A percentile compares a stretch with the other conserved stretches of the same genome.
phyloP scores from a whole-genome alignment of 345 rosid species.

The Linum usitatissimum region DNA sequence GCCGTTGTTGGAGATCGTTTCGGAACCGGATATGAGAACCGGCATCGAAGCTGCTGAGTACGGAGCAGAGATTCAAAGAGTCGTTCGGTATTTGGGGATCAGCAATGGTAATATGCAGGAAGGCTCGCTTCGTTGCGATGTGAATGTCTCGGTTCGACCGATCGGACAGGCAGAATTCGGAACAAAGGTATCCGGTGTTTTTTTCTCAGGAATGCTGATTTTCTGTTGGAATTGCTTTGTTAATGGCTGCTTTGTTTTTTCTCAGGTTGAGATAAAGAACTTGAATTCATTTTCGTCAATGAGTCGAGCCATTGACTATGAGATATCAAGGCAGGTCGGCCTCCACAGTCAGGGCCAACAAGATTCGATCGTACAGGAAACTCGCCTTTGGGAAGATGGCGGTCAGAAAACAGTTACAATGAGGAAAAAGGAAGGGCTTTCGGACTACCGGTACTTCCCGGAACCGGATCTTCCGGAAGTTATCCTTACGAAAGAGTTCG shows the following conservation, averaged over 20 bases:
- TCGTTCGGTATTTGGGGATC: conserved; percentile 72
- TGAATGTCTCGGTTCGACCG: conserved; percentile 89
- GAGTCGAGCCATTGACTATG: conserved; percentile 81
- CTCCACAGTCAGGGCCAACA: conserved; percentile 57
- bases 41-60: conserved; percentile 84
- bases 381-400: conserved; percentile 97
- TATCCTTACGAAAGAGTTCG: conserved; percentile 49
- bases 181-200: conserved; percentile 47
- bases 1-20: conserved; percentile 91
- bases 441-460: conserved; percentile 90
- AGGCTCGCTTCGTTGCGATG: conserved; percentile 95
- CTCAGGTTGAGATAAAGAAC: conserved; percentile 91
- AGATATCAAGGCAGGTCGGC: conserved; percentile 69
- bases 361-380: conserved; percentile 72
- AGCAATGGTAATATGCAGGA: conserved; percentile 94
- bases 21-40: conserved; percentile 96
- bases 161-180: conserved; percentile 69
- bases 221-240: background rate
- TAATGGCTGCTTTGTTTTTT: conserved; percentile 8
- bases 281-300: conserved; percentile 82
- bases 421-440: conserved; percentile 95
- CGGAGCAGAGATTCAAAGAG: conserved; percentile 71
- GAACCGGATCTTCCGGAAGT: conserved; percentile 97
- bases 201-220: background rate
- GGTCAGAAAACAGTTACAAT: conserved; percentile 84